Percentiles rank a stretch among this genome's conserved stretches.
Conservation (phyloP, 2,329 filamentous ascomycete genomes). For the Zasmidium angulare region DNA sequence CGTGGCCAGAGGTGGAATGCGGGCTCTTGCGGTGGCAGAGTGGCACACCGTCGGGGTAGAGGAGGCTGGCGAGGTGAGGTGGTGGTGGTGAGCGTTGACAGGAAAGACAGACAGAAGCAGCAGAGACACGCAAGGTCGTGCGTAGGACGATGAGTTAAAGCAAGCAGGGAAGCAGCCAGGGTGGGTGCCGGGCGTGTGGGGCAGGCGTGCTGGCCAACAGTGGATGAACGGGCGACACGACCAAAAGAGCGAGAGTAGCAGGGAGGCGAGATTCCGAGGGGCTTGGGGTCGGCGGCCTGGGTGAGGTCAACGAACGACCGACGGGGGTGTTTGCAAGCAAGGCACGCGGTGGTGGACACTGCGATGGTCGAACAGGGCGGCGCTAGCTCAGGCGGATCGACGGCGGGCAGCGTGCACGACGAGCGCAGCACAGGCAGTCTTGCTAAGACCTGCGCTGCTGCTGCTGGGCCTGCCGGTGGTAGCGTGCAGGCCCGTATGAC, state of each 20-base stretch:
- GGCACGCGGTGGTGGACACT: neutral
- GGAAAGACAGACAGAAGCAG: neutral
- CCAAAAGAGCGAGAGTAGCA: slow-evolving; percentile 10
- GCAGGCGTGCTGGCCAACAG: slow-evolving; percentile 17
- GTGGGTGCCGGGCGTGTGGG: slow-evolving; percentile 5
- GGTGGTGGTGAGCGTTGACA: neutral
- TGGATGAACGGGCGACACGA: slow-evolving; percentile 17
- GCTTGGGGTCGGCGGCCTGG: neutral
- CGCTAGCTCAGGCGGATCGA: neutral
- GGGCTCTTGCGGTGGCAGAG: slow-evolving; percentile 1
- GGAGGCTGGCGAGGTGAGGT: neutral
- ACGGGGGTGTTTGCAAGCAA: slow-evolving; percentile 2
- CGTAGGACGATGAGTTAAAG: neutral
- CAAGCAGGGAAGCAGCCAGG: neutral
- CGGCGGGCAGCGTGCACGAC: no score
- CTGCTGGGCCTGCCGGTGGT: no score
- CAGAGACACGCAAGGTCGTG: neutral
- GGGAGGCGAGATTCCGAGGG: neutral
- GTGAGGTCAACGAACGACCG: slow-evolving; percentile 11
- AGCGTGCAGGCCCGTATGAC: neutral
- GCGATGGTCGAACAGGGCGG: neutral
- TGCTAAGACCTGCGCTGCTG: no score
- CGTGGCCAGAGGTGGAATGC: slow-evolving; percentile 4
- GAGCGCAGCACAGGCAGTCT: no score
- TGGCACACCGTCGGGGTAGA: neutral